These are phyloP conservation scores for Saccharomycopsis selenospora DNA, from an alignment of 805 yeast species.

Conservation along the genomic window DNA sequence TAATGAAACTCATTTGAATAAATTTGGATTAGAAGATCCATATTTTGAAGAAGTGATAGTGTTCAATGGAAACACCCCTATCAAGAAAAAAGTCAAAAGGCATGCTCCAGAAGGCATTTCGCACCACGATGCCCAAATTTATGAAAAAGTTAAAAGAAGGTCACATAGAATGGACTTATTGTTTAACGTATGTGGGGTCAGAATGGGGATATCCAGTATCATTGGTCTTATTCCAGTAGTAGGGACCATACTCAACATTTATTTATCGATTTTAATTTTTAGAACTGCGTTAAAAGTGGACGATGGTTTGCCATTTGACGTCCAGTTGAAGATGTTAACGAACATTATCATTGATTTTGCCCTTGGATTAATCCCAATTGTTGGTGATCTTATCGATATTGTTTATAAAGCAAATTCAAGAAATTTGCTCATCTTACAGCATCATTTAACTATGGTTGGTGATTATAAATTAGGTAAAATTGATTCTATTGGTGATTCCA, in stretches of 20 bases:
- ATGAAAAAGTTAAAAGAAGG: slow-evolving; percentile 43
- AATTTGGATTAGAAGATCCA: slow-evolving; percentile 38
- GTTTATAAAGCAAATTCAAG: slow-evolving; percentile 72
- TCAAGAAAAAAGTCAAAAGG: slow-evolving; percentile 33
- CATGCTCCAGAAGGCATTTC: slow-evolving; percentile 53
- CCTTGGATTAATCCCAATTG: slow-evolving; percentile 65
- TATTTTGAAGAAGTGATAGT: slow-evolving; percentile 31
- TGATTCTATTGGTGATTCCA: not conserved
- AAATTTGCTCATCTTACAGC: slow-evolving; percentile 57
- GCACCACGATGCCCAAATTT: slow-evolving; percentile 40
- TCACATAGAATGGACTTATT: slow-evolving; percentile 66
- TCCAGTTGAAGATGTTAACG: slow-evolving; percentile 48
- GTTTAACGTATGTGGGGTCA: slow-evolving; percentile 53
- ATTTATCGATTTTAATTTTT: slow-evolving; percentile 40
- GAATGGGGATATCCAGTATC: slow-evolving; percentile 62
- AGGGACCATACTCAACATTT: slow-evolving; percentile 51
- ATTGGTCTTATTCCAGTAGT: slow-evolving; percentile 63
- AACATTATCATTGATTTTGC: slow-evolving; percentile 65
- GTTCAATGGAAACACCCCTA: not conserved
- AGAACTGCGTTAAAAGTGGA: slow-evolving; percentile 44
- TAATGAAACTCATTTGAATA: slow-evolving; percentile 29
- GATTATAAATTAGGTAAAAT: slow-evolving; percentile 13
- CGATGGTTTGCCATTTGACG: slow-evolving; percentile 55
- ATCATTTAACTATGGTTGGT: slow-evolving; percentile 34
- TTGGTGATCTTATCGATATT: slow-evolving; percentile 64